Conservation (phyloP, 23 red algal genomes). For the Gracilaria domingensis region DNA sequence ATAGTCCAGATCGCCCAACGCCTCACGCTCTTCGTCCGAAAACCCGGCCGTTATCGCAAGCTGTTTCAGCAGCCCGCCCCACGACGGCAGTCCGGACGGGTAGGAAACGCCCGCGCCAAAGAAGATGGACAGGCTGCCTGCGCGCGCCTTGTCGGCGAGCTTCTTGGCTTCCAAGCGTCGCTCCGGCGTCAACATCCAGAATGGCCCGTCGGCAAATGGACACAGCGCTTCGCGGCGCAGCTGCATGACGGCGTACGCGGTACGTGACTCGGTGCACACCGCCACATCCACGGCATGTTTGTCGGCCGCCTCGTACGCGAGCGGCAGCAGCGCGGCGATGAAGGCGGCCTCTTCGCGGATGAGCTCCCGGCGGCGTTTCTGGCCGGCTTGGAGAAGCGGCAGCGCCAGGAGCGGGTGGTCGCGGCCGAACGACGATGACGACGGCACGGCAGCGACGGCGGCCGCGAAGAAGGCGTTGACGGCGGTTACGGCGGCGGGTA, state of each 20-base stretch:
- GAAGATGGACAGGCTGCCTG: background rate
- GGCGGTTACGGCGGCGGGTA: background rate
- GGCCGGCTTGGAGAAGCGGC: background rate
- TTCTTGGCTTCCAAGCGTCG: background rate
- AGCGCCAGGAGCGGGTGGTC: conserved; percentile 12
- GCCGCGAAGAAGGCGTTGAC: conserved; percentile 1
- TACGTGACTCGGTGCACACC: background rate
- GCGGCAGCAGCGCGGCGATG: background rate
- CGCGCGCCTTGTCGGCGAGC: background rate
- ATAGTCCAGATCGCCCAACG: conserved; percentile 4
- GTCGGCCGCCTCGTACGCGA: conserved; percentile 6
- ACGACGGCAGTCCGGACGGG: background rate
- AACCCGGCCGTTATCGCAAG: background rate
- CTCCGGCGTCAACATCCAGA: conserved; percentile 13
- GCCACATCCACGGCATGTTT: conserved; percentile 5
- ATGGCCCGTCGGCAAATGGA: background rate
- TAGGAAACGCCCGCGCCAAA: conserved; percentile 13
- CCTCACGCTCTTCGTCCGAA: background rate
- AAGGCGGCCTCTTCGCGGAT: conserved; percentile 6
- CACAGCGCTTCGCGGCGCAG: background rate
- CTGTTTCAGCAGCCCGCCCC: conserved; percentile 12
- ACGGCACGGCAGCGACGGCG: background rate
- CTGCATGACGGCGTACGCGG: conserved; percentile 8
- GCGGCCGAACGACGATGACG: background rate
- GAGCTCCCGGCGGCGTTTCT: background rate